Evolutionary conservation across 345 rosid species (phyloP), one percentile per base, ranked within the genome.

Genomic region (Corchorus olitorius): DNA sequence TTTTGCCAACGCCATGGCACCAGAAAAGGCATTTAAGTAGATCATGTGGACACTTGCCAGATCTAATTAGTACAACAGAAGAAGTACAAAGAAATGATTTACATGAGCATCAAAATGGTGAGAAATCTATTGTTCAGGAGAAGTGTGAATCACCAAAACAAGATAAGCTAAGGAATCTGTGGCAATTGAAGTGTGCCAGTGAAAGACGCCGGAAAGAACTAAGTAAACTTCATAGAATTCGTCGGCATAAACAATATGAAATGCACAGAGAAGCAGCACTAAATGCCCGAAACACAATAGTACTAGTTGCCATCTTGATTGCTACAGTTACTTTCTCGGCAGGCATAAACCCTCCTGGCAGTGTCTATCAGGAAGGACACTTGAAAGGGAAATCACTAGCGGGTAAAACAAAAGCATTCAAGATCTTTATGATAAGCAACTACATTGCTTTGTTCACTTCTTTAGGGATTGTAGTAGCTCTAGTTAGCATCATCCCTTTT

Each of bases 331-430:
- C 92, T 34, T 90, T 87, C 37, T 82, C 91, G 5, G 92, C 88
- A 27, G 92, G 94, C 15, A 79, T 87, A 79, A 89, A 84, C 76
- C 94, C 94, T n/a, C 94, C 92, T 0, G 94, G 94, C 0, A 91
- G 92, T 4, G 82, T 88, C 19, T 67, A 83, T 76, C 80, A 88
- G 55, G 64, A 3, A 0, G 86, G 69, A 12, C 67, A 45, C 3
- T 39, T 13, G 45, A 63, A 5, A 1, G 92, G 94, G 17, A 81
- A 79, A 69, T 70, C 81, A 4, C 2, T 55, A 0, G 70, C 66
- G 43, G 91, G 87, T 0, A 83, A 34, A 39, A 68, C 73, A 8
- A 52, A 77, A 1, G 79, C 91, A 17, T 87, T 90, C 54, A 88
- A 87, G 49, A 85, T 90, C 43, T 90, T 90, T 53, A 80, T 70